These are phyloP conservation scores for Urochloa ruziziensis DNA, from an alignment of 176 grass and related monocot genomes.

Conservation along the genomic window DNA sequence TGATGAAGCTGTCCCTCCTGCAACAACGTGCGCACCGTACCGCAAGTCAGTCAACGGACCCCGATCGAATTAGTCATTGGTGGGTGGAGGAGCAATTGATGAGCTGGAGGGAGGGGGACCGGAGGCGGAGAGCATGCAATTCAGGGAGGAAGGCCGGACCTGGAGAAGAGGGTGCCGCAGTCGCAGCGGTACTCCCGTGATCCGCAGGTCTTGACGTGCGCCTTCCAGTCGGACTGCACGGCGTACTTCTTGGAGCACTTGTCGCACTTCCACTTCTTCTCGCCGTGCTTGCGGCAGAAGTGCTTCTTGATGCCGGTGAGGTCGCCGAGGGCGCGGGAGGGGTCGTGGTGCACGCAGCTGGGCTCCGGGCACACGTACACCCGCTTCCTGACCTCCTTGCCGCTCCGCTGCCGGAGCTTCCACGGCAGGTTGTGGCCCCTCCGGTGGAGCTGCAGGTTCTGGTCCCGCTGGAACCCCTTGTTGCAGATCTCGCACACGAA, in stretches of 20 bases:
- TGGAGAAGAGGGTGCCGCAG: constrained; percentile 87
- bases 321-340: constrained; percentile 70
- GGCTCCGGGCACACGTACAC: constrained; percentile 90
- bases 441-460: constrained; percentile 96
- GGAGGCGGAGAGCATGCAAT: neutral
- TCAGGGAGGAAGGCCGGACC: constrained; percentile 18
- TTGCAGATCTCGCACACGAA: constrained; percentile 99
- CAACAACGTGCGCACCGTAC: neutral
- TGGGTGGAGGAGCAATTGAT: neutral
- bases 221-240: constrained; percentile 97
- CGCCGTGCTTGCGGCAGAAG: constrained; percentile 95
- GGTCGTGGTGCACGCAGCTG: constrained; percentile 78
- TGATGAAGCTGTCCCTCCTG: constrained; percentile 99
- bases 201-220: constrained; percentile 84
- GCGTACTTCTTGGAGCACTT: constrained; percentile 96
- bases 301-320: constrained; percentile 95
- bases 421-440: constrained; percentile 96
- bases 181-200: constrained; percentile 92
- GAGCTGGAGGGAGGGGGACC: no score
- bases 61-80: neutral
- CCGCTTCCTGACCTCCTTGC: constrained; percentile 75
- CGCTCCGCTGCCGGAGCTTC: constrained; percentile 92
- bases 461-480: constrained; percentile 98
- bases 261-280: constrained; percentile 99
- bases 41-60: neutral